Evolutionary conservation across 2,329 filamentous ascomycete genomes (phyloP).

Genomic region (Ophiocordyceps polyrhachis-furcata): DNA sequence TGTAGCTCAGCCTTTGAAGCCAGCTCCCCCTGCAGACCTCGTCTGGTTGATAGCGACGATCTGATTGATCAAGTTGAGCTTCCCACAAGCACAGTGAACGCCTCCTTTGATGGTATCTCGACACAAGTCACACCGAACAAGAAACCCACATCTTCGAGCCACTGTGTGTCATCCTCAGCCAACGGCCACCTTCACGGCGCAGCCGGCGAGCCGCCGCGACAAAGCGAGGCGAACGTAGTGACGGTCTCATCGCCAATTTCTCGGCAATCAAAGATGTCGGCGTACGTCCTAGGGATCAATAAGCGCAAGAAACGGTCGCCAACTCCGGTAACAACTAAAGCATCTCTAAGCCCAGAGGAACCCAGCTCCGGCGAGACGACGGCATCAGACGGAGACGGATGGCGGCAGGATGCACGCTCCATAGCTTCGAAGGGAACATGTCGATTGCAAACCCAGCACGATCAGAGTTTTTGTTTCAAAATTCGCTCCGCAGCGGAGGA

Average conservation of each 20-base stretch:
- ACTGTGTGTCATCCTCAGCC: not conserved
- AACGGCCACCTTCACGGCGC: slow-evolving; percentile 1
- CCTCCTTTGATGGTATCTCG: slow-evolving; percentile 1
- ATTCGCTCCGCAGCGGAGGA: slow-evolving; percentile 2
- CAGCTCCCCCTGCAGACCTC: not conserved
- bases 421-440: not conserved
- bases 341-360: not conserved
- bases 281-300: not conserved
- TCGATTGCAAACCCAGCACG: slow-evolving; percentile 11
- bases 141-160: slow-evolving; percentile 4
- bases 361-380: not conserved
- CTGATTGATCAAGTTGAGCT: slow-evolving; percentile 3
- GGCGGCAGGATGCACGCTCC: not conserved
- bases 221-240: slow-evolving; percentile 5
- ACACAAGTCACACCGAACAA: slow-evolving; percentile 1
- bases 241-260: slow-evolving; percentile 12
- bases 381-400: not conserved
- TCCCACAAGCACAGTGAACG: slow-evolving; percentile 1
- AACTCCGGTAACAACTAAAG: not conserved
- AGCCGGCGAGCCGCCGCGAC: slow-evolving; percentile 4
- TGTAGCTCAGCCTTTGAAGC: not conserved
- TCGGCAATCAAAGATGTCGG: slow-evolving; percentile 2
- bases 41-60: not conserved
- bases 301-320: not conserved
- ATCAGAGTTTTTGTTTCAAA: slow-evolving; percentile 16